Conservation (phyloP, 768 basidiomycete species). For the Suillus brevipes region DNA sequence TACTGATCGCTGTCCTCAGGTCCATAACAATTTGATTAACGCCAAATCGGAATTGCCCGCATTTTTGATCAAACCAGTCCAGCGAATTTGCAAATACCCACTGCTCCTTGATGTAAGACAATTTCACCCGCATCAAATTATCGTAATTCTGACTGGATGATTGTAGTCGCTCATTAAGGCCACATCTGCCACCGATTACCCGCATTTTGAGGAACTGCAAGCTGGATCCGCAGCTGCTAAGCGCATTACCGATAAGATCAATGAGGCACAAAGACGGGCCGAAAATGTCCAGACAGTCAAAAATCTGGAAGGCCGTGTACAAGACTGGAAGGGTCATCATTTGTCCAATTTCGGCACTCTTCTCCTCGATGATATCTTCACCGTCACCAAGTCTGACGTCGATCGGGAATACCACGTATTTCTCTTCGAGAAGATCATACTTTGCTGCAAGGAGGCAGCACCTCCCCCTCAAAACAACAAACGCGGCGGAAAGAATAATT, state of each 20-base stretch:
- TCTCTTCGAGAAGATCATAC: slow-evolving; percentile 97
- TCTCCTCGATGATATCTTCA: slow-evolving; percentile 91
- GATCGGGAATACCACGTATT: slow-evolving; percentile 99
- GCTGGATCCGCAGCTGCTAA: slow-evolving; percentile 83
- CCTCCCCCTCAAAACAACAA: slow-evolving; percentile 57
- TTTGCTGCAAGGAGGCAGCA: slow-evolving; percentile 94
- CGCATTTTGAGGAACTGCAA: slow-evolving; percentile 77
- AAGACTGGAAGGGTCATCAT: slow-evolving; percentile 99
- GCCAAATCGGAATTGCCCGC: slow-evolving; percentile 91
- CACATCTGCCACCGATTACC: slow-evolving; percentile 60
- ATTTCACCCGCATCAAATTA: slow-evolving; percentile 16
- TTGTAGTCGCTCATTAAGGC: slow-evolving; percentile 74
- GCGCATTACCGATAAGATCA: slow-evolving; percentile 93
- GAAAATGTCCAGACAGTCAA: slow-evolving; percentile 91
- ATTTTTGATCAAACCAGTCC: slow-evolving; percentile 98
- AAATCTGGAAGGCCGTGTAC: slow-evolving; percentile 81
- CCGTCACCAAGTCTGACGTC: slow-evolving; percentile 93
- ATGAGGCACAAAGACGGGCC: slow-evolving; percentile 89
- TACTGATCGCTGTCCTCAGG: slow-evolving; percentile 41
- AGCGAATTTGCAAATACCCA: slow-evolving; percentile 98
- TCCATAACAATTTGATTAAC: slow-evolving; percentile 82
- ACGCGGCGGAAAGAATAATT: slow-evolving; percentile 81
- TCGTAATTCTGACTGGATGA: slow-evolving; percentile 13
- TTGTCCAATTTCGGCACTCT: slow-evolving; percentile 93
- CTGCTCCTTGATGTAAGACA: slow-evolving; percentile 78